A percentile compares a stretch with the other conserved stretches of the same genome.
Evolutionary conservation across 2,329 filamentous ascomycete genomes (phyloP).

Genomic region (Incumbomyces delicatus): DNA sequence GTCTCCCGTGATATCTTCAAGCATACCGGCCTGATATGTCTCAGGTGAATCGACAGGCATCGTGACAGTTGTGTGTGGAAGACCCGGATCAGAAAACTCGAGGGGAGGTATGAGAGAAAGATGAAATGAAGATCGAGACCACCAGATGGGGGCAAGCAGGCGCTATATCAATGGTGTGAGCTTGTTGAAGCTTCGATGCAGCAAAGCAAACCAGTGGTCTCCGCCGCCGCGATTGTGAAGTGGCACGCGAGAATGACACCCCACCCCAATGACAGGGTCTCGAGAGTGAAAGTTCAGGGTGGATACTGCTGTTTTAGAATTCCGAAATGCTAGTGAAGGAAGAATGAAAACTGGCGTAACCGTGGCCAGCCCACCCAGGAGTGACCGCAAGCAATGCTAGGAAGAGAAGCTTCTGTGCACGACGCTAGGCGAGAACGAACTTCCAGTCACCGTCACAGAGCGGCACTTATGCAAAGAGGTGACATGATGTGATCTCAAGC

Average conservation of each 20-base stretch:
- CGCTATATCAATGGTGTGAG: slow-evolving; percentile 4
- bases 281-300: no score
- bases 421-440: no score
- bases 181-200: not conserved
- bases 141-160: not conserved
- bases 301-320: no score
- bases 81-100: not conserved
- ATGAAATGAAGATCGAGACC: not conserved
- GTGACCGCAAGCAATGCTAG: not conserved
- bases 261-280: no score
- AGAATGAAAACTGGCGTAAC: no score
- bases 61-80: not conserved
- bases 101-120: not conserved
- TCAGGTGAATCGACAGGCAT: slow-evolving; percentile 7
- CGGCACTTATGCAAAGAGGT: no score
- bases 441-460: no score
- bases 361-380: no score
- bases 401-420: no score
- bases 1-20: slow-evolving; percentile 5
- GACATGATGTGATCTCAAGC: no score
- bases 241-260: slow-evolving; percentile 1
- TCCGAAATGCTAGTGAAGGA: no score
- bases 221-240: slow-evolving; percentile 2
- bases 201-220: slow-evolving; percentile 1
- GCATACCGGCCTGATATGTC: not conserved